Evolutionary conservation across 176 grass and related monocot genomes (phyloP).

Genomic region (Hyparrhenia diplandra): DNA sequence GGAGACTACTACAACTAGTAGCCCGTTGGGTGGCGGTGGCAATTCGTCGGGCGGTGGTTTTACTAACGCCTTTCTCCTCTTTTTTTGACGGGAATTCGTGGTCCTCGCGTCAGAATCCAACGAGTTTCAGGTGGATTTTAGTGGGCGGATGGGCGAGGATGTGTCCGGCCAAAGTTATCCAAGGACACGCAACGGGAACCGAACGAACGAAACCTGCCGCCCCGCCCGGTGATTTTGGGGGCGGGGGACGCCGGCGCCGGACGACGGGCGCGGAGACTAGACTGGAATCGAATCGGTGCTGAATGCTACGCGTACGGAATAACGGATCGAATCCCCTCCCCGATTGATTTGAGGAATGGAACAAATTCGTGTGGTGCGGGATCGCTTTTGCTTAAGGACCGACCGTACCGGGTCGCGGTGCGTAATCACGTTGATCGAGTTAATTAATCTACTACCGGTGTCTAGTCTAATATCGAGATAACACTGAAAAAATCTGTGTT

Average conservation of each 20-base stretch:
- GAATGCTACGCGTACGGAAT: not conserved
- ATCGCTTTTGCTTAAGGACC: not conserved
- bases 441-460: not conserved
- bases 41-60: not conserved
- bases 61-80: not conserved
- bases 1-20: not conserved
- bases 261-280: not conserved
- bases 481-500: not conserved
- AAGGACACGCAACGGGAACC: not conserved
- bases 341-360: not conserved
- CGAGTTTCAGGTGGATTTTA: not conserved
- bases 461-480: not conserved
- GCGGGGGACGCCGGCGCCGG: no score
- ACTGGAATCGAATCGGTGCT: not conserved
- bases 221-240: not conserved
- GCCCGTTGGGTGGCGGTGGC: not conserved
- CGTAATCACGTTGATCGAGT: not conserved
- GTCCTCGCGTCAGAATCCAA: not conserved
- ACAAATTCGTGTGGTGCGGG: not conserved
- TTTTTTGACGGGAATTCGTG: not conserved
- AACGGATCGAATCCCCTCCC: not conserved
- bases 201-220: not conserved
- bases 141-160: not conserved
- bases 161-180: not conserved
- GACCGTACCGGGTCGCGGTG: not conserved